Conservation (phyloP, 768 basidiomycete genomes). For the Boletus subparvulus region DNA sequence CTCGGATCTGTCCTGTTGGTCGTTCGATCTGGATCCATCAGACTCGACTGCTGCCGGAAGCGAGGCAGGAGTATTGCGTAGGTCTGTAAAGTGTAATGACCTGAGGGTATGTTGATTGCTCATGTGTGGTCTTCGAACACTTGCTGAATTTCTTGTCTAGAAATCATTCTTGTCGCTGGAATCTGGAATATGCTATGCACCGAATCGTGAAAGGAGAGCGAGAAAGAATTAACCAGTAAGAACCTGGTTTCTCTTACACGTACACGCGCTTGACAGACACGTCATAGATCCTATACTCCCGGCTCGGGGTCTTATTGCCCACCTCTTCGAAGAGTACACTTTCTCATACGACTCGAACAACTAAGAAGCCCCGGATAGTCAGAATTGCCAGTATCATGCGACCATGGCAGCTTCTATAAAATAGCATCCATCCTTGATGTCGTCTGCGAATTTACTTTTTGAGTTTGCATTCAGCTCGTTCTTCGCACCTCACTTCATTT, state of each 20-base stretch:
- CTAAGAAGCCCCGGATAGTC: neutral
- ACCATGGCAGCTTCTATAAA: too few species aligned
- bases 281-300: neutral
- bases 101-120: conserved; percentile 9
- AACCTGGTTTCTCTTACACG: too few species aligned
- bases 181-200: neutral
- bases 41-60: neutral
- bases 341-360: neutral
- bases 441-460: neutral
- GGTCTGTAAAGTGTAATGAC: conserved; percentile 10
- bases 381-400: neutral
- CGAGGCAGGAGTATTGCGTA: conserved; percentile 6
- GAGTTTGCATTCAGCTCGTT: neutral
- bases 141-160: neutral
- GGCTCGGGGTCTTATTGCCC: neutral
- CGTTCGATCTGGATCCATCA: neutral
- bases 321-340: neutral
- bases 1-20: conserved; percentile 4
- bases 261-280: neutral
- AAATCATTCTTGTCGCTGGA: conserved; percentile 1
- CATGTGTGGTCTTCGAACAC: neutral
- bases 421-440: neutral
- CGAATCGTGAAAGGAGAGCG: neutral
- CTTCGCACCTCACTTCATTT: neutral
- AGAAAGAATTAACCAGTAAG: neutral